Evolutionary conservation across 768 basidiomycete species (phyloP), one percentile per base, ranked within the genome.

Genomic region (Pulveroboletus sp.): DNA sequence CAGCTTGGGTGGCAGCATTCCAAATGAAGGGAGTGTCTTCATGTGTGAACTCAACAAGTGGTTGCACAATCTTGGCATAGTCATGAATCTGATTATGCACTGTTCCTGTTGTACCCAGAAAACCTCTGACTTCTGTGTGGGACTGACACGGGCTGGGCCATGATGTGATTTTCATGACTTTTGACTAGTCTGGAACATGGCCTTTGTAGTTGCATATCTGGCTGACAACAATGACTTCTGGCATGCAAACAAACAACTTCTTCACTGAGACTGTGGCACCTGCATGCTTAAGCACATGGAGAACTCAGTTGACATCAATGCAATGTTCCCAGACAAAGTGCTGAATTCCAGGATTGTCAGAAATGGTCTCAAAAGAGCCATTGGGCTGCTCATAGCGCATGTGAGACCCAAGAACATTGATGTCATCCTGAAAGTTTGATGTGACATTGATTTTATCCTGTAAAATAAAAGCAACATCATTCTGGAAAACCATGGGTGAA

Each of bases 341-440:
- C n/a, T n/a, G n/a, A n/a, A n/a, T n/a, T n/a, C n/a, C n/a, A n/a
- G n/a, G n/a, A n/a, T n/a, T n/a, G n/a, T n/a, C n/a, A n/a, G n/a
- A n/a, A n/a, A n/a, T n/a, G n/a, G n/a, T n/a, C n/a, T n/a, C n/a
- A n/a, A n/a, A n/a, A n/a, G n/a, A n/a, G n/a, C n/a, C n/a, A n/a
- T n/a, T n/a, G n/a, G n/a, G n/a, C n/a, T n/a, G 29, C 52, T 64
- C 40, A 45, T 77, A 78, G 5, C 56, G 38, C 1, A 69, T 68
- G 5, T 14, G n/a, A 2, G 73, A 71, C 1, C 75, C 72, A 45
- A 64, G 63, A 2, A 74, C 50, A 0, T 64, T 59, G 4, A 71
- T 56, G 51, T 78, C 70, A 52, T 79, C 74, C 13, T 77, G 65
- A 41, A 66, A 79, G 62, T 5, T 58, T 47, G 3, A 70, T 63